These are phyloP conservation scores for Trypanosoma conorhini DNA, from an alignment of 208 protist species.

Conservation along the genomic window DNA sequence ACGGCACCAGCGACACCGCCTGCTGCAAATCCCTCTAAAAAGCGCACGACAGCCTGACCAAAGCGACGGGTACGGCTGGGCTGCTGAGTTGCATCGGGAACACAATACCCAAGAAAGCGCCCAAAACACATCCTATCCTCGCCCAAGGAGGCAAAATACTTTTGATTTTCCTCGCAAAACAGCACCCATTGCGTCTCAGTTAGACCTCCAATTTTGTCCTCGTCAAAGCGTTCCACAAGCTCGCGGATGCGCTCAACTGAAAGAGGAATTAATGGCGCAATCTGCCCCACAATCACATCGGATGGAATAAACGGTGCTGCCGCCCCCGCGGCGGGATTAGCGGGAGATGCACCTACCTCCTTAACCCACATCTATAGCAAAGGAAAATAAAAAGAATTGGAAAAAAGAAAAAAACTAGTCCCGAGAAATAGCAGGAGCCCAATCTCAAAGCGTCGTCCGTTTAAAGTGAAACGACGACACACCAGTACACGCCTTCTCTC, in stretches of 20 bases:
- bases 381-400: not conserved
- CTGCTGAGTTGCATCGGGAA: slow-evolving; percentile 24
- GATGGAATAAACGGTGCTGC: slow-evolving; percentile 45
- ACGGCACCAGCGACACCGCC: slow-evolving; percentile 94
- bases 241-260: slow-evolving; percentile 38
- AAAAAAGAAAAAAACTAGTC: not conserved
- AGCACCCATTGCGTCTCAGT: slow-evolving; percentile 64
- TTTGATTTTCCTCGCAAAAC: slow-evolving; percentile 75
- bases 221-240: slow-evolving; percentile 62
- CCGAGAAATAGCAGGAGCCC: too few relatives aligned
- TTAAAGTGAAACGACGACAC: not conserved
- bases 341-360: slow-evolving; percentile 1
- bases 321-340: not conserved
- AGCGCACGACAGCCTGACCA: slow-evolving; percentile 53
- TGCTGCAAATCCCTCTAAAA: slow-evolving; percentile 90
- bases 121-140: slow-evolving; percentile 61
- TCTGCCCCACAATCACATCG: slow-evolving; percentile 53
- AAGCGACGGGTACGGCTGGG: slow-evolving; percentile 11
- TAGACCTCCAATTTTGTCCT: slow-evolving; percentile 51
- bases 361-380: slow-evolving; percentile 27
- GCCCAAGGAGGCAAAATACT: slow-evolving; percentile 53
- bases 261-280: slow-evolving; percentile 50
- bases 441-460: too few relatives aligned
- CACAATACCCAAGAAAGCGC: slow-evolving; percentile 63
- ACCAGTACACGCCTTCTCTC: not conserved